Percentiles rank a stretch among this genome's conserved stretches.
Conservation (phyloP, 2,329 filamentous ascomycete species). For the Colletotrichum chrysophilum region DNA sequence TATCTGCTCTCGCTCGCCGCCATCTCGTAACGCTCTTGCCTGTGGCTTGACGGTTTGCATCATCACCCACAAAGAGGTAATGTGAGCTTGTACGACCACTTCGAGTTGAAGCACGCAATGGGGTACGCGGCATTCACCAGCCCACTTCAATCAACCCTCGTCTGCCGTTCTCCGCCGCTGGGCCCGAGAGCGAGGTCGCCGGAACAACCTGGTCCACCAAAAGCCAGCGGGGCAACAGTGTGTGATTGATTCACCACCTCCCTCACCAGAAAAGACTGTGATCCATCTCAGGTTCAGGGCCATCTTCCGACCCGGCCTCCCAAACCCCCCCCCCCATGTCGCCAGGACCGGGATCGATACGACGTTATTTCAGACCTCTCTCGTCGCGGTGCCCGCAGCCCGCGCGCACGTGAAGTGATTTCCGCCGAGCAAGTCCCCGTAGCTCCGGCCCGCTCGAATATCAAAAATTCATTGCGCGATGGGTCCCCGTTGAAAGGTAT, state of each 20-base stretch:
- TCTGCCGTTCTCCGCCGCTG: constrained; percentile 1
- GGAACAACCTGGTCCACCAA: not conserved
- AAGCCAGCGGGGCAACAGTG: not conserved
- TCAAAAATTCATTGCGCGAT: not conserved
- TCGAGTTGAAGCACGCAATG: not conserved
- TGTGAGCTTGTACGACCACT: not conserved
- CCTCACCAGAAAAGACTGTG: not conserved
- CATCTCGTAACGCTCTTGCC: not conserved
- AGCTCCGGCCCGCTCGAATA: not conserved
- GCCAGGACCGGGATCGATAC: constrained; percentile 2
- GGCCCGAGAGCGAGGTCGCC: not conserved
- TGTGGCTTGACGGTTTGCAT: not conserved
- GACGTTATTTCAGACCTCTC: not conserved
- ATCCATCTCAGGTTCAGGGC: constrained; percentile 1
- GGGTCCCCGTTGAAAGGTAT: not conserved
- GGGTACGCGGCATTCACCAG: not conserved
- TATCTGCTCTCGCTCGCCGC: not conserved
- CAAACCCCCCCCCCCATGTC: not conserved
- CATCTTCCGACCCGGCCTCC: not conserved
- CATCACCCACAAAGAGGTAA: not conserved
- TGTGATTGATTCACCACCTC: not conserved
- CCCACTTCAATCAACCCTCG: not conserved
- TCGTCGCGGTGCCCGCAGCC: not conserved
- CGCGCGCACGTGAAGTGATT: not conserved
- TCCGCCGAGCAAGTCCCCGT: not conserved